phyloP scores from a whole-genome alignment of 768 basidiomycete species.

The Imleria badia region DNA sequence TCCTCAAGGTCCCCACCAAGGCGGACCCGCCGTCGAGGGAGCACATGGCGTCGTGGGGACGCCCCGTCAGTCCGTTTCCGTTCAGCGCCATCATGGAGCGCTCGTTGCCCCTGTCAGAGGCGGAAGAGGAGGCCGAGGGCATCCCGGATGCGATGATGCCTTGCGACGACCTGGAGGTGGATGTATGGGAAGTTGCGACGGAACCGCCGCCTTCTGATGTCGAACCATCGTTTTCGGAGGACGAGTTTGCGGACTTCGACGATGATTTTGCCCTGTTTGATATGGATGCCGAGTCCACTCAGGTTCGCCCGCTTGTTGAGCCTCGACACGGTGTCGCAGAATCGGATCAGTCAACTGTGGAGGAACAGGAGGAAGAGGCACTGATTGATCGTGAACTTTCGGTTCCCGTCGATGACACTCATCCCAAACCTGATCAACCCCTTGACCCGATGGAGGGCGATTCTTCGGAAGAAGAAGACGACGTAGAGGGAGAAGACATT shows the following conservation, averaged over 20 bases:
- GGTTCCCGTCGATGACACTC: slow-evolving; percentile 21
- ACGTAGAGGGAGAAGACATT: slow-evolving; percentile 44
- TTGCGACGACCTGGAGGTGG: slow-evolving; percentile 3
- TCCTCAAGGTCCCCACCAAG: slow-evolving; percentile 59
- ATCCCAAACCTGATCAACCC: background rate
- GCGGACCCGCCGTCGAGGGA: slow-evolving; percentile 56
- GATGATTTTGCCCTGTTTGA: slow-evolving; percentile 17
- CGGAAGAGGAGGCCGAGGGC: slow-evolving; percentile 8
- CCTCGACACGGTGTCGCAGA: background rate
- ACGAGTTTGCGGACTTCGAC: slow-evolving; percentile 21
- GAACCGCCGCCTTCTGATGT: slow-evolving; percentile 19
- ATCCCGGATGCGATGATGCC: background rate
- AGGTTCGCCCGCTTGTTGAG: slow-evolving; percentile 1
- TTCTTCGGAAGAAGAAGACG: slow-evolving; percentile 31
- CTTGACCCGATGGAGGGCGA: slow-evolving; percentile 9
- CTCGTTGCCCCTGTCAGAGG: slow-evolving; percentile 19
- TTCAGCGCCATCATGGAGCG: slow-evolving; percentile 33
- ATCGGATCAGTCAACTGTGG: slow-evolving; percentile 17
- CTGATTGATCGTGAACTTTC: slow-evolving; percentile 39
- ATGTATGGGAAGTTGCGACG: slow-evolving; percentile 23
- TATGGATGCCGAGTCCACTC: slow-evolving; percentile 16
- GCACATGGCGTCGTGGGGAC: slow-evolving; percentile 61
- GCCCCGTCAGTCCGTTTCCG: slow-evolving; percentile 70
- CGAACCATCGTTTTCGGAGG: slow-evolving; percentile 13
- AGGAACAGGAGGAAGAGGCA: slow-evolving; percentile 32